Base-by-base conservation (phyloP, 345 rosid species). In the Lepidium africanum region DNA sequence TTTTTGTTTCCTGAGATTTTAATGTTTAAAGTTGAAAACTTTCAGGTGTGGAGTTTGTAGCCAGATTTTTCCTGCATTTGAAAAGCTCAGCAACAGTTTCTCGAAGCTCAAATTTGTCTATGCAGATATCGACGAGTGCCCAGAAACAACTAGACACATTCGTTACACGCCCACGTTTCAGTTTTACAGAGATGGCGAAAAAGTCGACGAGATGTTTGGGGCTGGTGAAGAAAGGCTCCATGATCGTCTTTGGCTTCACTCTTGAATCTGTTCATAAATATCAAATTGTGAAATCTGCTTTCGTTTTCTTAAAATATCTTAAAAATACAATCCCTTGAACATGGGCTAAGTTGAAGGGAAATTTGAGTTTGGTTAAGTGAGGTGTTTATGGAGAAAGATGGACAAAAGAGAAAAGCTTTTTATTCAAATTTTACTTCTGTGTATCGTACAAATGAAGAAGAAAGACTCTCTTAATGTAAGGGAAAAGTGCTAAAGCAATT, bases 81-180 rank as follows among this genome's bases (percentile, higher is more conserved):
- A 81, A 80, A 50, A 71, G 79, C 80, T 93, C 65, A 88, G 97
- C 74, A 83, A 83, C 77, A 65, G 59, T 23, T 93, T 90, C 71
- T 81, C 85, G 0, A 82, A 79, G 81, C 80, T 87, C 12, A 76
- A 78, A 11, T 90, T 93, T 70, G 78, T 90, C 35, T 93, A 93
- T 23, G 92, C 97, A 2, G 98, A 90, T 65, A 90, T 93, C 38
- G 99, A 93, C 37, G 96, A 93, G 68, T 93, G 97, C 76, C 94
- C 97, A 0, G 96, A 88, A 74, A 83, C 96, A 0, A 90, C 98
- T 1, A 86, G 69, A 48, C 87, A 85, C 32, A 85, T 94, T 48
- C 92, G 97, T 13, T 94, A 89, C 81, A 89, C 99, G 0, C 99
- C 99, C 1, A 85, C 96, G 5, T 91, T 94, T 65, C 95, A 86